phyloP scores from a whole-genome alignment of 148 eudicot genomes.

The Rhododendron griersonianum region DNA sequence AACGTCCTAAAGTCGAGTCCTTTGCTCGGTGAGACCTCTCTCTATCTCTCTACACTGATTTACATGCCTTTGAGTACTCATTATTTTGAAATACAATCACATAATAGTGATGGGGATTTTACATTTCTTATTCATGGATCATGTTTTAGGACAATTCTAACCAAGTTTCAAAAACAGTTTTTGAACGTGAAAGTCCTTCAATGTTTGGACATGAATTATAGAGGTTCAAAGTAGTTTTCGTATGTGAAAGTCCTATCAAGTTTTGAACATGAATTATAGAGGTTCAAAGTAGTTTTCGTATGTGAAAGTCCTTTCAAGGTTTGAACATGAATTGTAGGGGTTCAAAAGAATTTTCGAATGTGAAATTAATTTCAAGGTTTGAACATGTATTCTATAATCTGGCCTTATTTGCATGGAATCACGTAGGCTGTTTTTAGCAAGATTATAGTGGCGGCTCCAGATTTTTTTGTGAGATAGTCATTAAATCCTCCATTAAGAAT shows the following conservation, averaged over 20 bases:
- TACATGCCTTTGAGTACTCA: neutral
- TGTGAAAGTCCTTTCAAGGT: neutral
- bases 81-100: neutral
- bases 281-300: neutral
- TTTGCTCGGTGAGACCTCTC: conserved; percentile 30
- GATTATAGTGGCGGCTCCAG: neutral
- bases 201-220: neutral
- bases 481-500: neutral
- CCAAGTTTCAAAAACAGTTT: neutral
- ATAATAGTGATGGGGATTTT: neutral
- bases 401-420: neutral
- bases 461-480: neutral
- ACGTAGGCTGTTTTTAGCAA: neutral
- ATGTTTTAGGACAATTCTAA: neutral
- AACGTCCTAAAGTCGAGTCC: conserved; percentile 66
- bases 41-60: neutral
- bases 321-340: neutral
- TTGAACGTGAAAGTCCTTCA: neutral
- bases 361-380: neutral
- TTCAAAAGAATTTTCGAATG: neutral
- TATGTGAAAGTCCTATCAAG: neutral
- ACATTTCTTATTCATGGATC: neutral
- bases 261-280: neutral
- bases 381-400: neutral
- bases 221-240: neutral